Conservation (phyloP, 805 yeast genomes). For the Lachancea lanzarotensis region DNA sequence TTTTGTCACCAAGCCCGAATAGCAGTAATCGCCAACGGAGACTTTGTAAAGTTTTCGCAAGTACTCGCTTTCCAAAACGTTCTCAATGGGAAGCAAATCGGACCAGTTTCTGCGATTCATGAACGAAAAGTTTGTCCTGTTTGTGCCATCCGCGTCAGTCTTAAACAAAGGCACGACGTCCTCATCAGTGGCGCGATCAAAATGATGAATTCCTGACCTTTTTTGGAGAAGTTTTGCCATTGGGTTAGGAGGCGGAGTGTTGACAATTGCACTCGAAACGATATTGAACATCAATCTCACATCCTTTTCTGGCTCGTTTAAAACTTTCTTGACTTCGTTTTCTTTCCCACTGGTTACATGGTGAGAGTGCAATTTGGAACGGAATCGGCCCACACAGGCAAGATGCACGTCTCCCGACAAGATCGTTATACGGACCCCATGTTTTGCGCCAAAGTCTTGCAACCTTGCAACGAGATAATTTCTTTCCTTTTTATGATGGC, state of each 20-base stretch:
- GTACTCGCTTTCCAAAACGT: conserved; percentile 25
- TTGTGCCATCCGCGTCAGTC: conserved; percentile 48
- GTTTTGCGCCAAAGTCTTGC: conserved; percentile 55
- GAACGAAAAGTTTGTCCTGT: conserved; percentile 41
- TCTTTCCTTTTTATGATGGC: conserved; percentile 79
- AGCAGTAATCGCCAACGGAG: conserved; percentile 15
- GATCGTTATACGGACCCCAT: conserved; percentile 72
- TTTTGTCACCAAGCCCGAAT: conserved; percentile 27
- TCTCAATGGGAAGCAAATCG: conserved; percentile 52
- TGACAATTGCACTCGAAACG: conserved; percentile 83
- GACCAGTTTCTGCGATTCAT: conserved; percentile 68
- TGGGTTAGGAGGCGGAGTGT: conserved; percentile 87
- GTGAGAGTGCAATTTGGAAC: conserved; percentile 44
- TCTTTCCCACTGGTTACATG: conserved; percentile 34
- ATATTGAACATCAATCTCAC: conserved; percentile 75
- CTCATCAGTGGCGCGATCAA: conserved; percentile 61
- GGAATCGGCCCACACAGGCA: conserved; percentile 74
- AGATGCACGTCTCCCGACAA: conserved; percentile 92
- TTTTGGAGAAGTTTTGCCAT: conserved; percentile 70
- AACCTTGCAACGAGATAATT: conserved; percentile 58
- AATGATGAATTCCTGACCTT: conserved; percentile 63
- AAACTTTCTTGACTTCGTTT: conserved; percentile 36
- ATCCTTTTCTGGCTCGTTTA: conserved; percentile 55
- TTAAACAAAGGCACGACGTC: conserved; percentile 71
- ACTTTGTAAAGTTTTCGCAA: conserved; percentile 11